A percentile compares a stretch with the other conserved stretches of the same genome.
Conservation (phyloP, 306 rosid species). For the Fragaria nilgerrensis region DNA sequence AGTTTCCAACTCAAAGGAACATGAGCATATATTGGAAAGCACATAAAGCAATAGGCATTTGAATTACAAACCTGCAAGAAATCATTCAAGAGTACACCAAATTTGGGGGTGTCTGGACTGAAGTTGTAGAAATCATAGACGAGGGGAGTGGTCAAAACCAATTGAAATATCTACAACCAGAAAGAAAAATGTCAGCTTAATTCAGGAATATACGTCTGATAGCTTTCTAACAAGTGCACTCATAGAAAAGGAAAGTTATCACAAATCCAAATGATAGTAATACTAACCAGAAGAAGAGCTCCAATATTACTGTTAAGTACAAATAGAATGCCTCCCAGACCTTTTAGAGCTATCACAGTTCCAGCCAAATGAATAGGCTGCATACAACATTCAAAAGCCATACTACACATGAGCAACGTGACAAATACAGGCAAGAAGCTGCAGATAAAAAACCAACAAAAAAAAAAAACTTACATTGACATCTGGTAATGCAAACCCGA, state of each 20-base stretch:
- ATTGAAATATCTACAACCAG: constrained; percentile 50
- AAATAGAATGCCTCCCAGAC: constrained; percentile 79
- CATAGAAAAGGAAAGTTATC: constrained; percentile 1
- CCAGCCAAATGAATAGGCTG: constrained; percentile 63
- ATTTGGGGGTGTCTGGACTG: constrained; percentile 35
- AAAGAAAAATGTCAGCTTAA: neutral
- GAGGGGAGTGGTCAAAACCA: constrained; percentile 61
- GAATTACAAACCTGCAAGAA: constrained; percentile 69
- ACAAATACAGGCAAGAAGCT: neutral
- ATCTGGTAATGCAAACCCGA: constrained; percentile 56
- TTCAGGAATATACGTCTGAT: neutral
- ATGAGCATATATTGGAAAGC: neutral
- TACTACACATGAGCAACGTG: constrained; percentile 9
- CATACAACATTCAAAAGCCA: constrained; percentile 27
- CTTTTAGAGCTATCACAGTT: constrained; percentile 54
- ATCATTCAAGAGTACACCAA: constrained; percentile 45
- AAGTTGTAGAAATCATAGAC: constrained; percentile 82
- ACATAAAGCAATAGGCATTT: neutral
- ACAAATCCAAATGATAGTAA: constrained; percentile 11
- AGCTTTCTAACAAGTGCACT: neutral
- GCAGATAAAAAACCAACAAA: neutral
- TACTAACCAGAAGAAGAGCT: constrained; percentile 66
- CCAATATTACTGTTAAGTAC: constrained; percentile 71
- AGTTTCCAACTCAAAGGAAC: neutral
- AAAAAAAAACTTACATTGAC: constrained; percentile 47